Evolutionary conservation across 1,284 basidiomycete species (phyloP), one percentile per base, ranked within the genome.

Genomic region (Sporisorium iseilematis-ciliati): DNA sequence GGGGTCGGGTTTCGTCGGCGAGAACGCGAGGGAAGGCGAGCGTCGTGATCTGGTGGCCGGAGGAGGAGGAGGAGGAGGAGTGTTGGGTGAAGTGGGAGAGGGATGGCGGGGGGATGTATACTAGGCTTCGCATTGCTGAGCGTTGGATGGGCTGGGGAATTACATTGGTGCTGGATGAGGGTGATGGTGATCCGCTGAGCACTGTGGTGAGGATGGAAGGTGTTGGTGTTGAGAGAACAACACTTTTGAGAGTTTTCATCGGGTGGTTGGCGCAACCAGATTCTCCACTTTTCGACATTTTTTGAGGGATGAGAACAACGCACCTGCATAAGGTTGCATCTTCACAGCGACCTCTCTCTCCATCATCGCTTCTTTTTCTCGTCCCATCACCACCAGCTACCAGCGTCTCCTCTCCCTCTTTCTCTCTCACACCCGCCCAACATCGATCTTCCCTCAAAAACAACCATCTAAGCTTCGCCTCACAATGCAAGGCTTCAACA

Each of bases 401-500:
- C 58, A 18, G n/a, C n/a, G n/a, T n/a, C 49, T 20, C 46, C 12
- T 20, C 16, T n/a, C 16, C 4, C 40, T 4, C 40, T 41, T 18
- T 8, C 18, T 6, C 40, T 41, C n/a, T 7, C 40, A 18, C 14
- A n/a, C 40, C n/a, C 40, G 14, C 40, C n/a, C n/a, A 25, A 42
- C 16, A 23, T n/a, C n/a, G n/a, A n/a, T n/a, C 55, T 18, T 29
- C 20, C 21, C 12, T 8, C 29, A 29, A 4, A 4, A 29, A 29
- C 29, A 4, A 29, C 38, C 23, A 43, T 14, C 38, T n/a, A n/a
- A n/a, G n/a, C n/a, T n/a, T n/a, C 7, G 25, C 8, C 14, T n/a
- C 67, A 75, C 23, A 12, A 84, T 83, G 82, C 82, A 84, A 60
- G 82, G 80, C 54, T 84, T 84, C 64, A 69, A 69, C 54, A 82